A percentile compares a stretch with the other conserved stretches of the same genome.
These are phyloP conservation scores for Nannizzia gypsea DNA, from an alignment of 2,329 filamentous ascomycete genomes.

Conservation along the genomic window DNA sequence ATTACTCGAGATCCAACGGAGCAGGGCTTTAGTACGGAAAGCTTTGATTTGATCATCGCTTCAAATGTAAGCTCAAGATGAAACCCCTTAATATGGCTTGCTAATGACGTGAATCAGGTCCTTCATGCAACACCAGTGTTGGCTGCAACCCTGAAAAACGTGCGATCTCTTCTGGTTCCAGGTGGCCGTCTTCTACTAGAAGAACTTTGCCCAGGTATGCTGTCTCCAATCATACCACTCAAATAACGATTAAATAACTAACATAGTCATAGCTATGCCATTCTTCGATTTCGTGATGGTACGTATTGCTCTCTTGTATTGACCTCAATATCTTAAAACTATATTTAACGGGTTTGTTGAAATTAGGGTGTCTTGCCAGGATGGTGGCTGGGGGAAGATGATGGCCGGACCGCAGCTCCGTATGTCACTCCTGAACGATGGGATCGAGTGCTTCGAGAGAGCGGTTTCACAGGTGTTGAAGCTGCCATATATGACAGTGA, in stretches of 20 bases:
- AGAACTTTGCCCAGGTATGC: neutral
- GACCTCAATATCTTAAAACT: neutral
- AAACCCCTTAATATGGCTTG: neutral
- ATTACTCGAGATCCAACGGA: neutral
- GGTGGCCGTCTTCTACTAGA: neutral
- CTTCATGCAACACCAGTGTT: neutral
- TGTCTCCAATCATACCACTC: neutral
- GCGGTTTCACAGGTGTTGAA: slow-evolving; percentile 8
- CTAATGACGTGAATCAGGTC: neutral
- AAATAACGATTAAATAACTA: neutral
- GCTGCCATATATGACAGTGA: neutral
- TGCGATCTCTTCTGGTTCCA: neutral
- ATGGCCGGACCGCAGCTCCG: neutral
- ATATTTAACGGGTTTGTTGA: neutral
- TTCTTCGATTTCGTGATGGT: neutral
- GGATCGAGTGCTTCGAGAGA: slow-evolving; percentile 2
- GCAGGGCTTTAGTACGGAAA: neutral
- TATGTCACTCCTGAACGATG: neutral
- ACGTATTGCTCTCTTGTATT: neutral
- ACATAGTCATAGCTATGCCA: neutral
- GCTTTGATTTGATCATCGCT: neutral
- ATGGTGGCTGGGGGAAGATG: slow-evolving; percentile 9
- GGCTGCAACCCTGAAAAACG: neutral
- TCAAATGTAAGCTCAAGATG: neutral
- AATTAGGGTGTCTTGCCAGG: slow-evolving; percentile 6